Base-by-base conservation (phyloP, 202 grass and related monocot genomes). In the Panicum hallii region DNA sequence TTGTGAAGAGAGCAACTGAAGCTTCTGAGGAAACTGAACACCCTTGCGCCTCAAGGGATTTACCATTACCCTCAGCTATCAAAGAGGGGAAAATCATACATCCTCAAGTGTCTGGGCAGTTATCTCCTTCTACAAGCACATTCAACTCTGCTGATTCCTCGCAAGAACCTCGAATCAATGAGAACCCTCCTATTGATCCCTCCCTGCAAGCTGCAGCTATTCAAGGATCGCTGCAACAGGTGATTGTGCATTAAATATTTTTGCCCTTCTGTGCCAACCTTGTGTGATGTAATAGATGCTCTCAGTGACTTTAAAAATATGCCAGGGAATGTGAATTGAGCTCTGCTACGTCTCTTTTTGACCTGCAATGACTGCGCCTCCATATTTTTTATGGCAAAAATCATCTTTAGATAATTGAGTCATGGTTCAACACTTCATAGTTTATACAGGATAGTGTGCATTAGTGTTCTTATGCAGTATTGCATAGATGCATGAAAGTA, bases 191-290 rank as follows among this genome's bases (percentile, higher is more conserved):
- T 72, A 78, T 63, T 67, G 92, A 87, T 79, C 43, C 86, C 23
- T 72, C 76, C 41, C 56, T 82, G 4, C 90, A 95, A 85, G 78
- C 87, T 82, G 65, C 73, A 19, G 65, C 74, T 73, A 84, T 98
- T 63, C 92, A 90, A 71, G 93, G 89, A 79, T 89, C 84, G 83
- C 72, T 98, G 53, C 90, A 92, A 67, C 93, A 95, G 95, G 95
- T 95, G 74, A 54, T 74, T 76, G 57, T 63, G 28, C 62, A 43
- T 63, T 77, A 30, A 47, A 72, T 60, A 47, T 47, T 88, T 41
- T 45, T 77, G 40, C 23, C 22, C 19, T 28, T 13, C 42, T 55
- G 55, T 66, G 50, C 12, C 82, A 54, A 82, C 52, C 17, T 48
- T 88, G 74, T 54, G 19, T 55, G 13, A 58, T 6, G n/a, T 62